Percentiles rank a stretch among this genome's conserved stretches.
These are phyloP conservation scores for Persicaria maculosa DNA, from an alignment of 148 eudicot species.

Conservation along the genomic window DNA sequence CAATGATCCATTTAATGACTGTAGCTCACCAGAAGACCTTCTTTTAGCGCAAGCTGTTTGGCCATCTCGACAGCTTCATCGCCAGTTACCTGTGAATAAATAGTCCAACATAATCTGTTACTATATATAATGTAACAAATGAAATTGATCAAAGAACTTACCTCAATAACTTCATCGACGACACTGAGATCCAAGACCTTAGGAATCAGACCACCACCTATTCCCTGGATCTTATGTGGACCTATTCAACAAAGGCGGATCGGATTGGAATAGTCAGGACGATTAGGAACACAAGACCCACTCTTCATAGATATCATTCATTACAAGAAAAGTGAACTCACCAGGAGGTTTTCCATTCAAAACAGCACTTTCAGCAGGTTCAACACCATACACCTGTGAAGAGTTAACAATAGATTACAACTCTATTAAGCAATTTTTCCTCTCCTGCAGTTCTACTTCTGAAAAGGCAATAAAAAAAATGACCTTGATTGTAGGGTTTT, in stretches of 20 bases:
- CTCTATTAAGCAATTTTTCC: background rate
- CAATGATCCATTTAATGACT: no score
- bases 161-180: conserved; percentile 56
- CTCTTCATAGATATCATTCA: background rate
- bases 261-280: background rate
- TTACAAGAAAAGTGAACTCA: conserved; percentile 20
- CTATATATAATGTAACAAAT: no score
- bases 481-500: conserved; percentile 73
- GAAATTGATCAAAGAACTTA: conserved; percentile 18
- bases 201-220: conserved; percentile 71
- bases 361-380: conserved; percentile 76
- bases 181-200: conserved; percentile 35
- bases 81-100: no score
- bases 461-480: background rate
- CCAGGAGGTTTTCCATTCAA: conserved; percentile 74
- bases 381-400: conserved; percentile 57
- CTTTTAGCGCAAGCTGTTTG: no score
- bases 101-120: no score
- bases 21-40: no score
- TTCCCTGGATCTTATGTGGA: conserved; percentile 69
- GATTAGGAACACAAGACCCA: background rate
- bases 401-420: background rate
- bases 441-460: no score
- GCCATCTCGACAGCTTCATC: no score
- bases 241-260: conserved; percentile 24